These are phyloP conservation scores for Camillea tinctor DNA, from an alignment of 2,329 filamentous ascomycete genomes.

Conservation along the genomic window DNA sequence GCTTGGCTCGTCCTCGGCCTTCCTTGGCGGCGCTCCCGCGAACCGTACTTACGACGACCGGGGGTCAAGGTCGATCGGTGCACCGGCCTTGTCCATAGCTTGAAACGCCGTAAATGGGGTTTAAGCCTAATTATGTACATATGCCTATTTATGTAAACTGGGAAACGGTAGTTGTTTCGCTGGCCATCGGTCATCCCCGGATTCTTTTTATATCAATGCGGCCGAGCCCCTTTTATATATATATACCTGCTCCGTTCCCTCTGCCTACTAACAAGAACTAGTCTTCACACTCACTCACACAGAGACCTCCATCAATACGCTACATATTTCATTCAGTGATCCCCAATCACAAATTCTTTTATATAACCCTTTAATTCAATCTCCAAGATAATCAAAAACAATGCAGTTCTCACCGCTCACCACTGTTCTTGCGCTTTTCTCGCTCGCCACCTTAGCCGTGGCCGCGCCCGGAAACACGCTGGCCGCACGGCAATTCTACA, in stretches of 20 bases:
- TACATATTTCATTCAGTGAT: neutral
- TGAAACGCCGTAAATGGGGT: neutral
- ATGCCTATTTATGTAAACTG: neutral
- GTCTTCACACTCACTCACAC: neutral
- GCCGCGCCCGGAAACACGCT: neutral
- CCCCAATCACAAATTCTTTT: neutral
- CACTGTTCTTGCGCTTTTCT: neutral
- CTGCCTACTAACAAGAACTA: too few relatives aligned
- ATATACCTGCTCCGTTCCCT: too few relatives aligned
- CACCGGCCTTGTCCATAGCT: neutral
- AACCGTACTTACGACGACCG: neutral
- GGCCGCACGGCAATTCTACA: neutral
- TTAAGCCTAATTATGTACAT: neutral
- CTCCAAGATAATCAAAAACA: neutral
- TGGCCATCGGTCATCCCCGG: neutral
- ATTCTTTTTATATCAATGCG: neutral
- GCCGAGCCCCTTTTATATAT: too few relatives aligned
- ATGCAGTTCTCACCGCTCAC: neutral
- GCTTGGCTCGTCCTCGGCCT: neutral
- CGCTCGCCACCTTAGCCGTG: neutral
- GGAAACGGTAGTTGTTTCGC: neutral
- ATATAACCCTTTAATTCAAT: neutral
- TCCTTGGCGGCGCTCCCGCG: neutral
- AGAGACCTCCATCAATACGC: neutral
- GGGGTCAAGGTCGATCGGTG: neutral